Conservation (phyloP, 2,329 filamentous ascomycete species). For the Exophiala spinifera region DNA sequence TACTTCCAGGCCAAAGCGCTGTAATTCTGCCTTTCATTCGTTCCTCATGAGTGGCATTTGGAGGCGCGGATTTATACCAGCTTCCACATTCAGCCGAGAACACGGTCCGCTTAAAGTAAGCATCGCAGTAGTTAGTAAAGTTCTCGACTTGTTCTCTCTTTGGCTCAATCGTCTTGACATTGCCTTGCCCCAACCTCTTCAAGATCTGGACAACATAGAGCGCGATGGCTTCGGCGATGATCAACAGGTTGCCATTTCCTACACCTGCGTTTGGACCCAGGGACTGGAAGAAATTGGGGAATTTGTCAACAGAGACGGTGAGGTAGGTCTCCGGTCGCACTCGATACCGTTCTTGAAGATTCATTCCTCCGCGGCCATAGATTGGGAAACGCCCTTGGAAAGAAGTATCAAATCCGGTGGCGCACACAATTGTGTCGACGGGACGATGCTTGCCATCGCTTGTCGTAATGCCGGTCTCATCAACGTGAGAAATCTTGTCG, state of each 20-base stretch:
- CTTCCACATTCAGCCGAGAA: constrained; percentile 43
- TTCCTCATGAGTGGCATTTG: constrained; percentile 31
- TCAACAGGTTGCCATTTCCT: constrained; percentile 31
- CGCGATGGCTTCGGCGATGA: constrained; percentile 25
- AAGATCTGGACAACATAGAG: constrained; percentile 46
- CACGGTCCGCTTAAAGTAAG: constrained; percentile 43
- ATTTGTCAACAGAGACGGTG: constrained; percentile 33
- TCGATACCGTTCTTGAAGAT: constrained; percentile 31
- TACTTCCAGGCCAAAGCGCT: constrained; percentile 44
- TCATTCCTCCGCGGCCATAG: constrained; percentile 32
- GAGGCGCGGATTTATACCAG: constrained; percentile 49
- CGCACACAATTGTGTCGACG: constrained; percentile 38
- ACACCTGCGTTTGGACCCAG: constrained; percentile 35
- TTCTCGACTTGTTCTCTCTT: constrained; percentile 46
- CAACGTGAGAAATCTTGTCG: constrained; percentile 14
- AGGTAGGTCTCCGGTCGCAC: constrained; percentile 37
- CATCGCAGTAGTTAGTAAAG: constrained; percentile 48
- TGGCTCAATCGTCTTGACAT: constrained; percentile 46
- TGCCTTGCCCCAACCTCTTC: constrained; percentile 46
- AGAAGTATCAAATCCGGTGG: constrained; percentile 41
- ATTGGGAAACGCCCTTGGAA: constrained; percentile 37
- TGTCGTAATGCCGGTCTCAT: constrained; percentile 26
- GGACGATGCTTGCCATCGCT: constrained; percentile 34
- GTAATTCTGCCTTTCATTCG: constrained; percentile 38
- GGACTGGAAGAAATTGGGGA: constrained; percentile 38